Base-by-base conservation (phyloP, 352 stramenopile genomes). In the Globisporangium barbulae region DNA sequence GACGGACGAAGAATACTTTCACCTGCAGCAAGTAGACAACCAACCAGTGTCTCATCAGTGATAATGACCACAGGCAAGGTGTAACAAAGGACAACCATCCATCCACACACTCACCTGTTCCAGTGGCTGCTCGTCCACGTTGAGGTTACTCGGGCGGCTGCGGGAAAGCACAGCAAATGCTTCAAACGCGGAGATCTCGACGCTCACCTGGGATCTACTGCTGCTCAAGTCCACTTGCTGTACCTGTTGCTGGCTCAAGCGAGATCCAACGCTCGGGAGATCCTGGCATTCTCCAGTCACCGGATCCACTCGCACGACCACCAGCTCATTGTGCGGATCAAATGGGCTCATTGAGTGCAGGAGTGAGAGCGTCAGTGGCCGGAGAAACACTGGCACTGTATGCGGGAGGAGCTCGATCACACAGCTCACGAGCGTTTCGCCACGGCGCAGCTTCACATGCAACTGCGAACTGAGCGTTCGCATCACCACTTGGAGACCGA, bases 401-500 rank as follows among this genome's bases (percentile, higher is more conserved):
- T 39, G 55, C 7, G 83, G 81, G 3, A 80, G 22, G 10, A 91
- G 28, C 10, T 79, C 74, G 19, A 90, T 50, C 13, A 91, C 44
- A 15, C 54, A 59, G 37, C 81, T 90, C 13, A 85, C 67, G 15
- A 91, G 65, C 9, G 31, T 53, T 9, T 87, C 76, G 37, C 63
- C 68, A 30, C 41, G 33, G 10, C 45, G 61, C 31, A 83, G 53
- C 19, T 41, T n/a, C 39, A 76, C 33, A 21, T n/a, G 22, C 21
- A 49, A n/a, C 30, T 25, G 21, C 42, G 35, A 39, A 1, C 2
- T 2, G 2, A 49, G 47, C 17, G 10, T 15, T 31, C 70, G 69
- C 21, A 91, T 59, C 4, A 76, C 70, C 15, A 91, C 73, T 48
- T 93, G 73, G 55, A 75, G 75, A 17, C 79, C 84, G 3, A 74